Evolutionary conservation across 768 basidiomycete genomes (phyloP).

Genomic region (Pluteus cervinus): DNA sequence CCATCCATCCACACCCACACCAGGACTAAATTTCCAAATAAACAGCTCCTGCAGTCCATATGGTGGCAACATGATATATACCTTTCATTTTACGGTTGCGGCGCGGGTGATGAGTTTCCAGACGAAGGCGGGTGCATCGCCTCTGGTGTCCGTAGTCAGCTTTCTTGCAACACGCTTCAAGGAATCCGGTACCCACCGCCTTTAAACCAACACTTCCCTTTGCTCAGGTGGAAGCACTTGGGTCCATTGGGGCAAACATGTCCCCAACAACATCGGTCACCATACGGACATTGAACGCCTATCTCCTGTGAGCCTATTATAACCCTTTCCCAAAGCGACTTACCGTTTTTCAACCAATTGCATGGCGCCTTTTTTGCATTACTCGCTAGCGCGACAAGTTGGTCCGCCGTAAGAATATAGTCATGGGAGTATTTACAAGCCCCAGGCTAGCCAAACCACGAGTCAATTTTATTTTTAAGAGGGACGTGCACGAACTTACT

Average conservation of each 20-base stretch:
- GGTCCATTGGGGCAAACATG: constrained; percentile 79
- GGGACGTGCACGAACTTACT: constrained; percentile 29
- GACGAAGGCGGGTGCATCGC: constrained; percentile 34
- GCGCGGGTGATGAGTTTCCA: constrained; percentile 14
- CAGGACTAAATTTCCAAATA: too few species aligned
- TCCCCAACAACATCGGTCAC: constrained; percentile 76
- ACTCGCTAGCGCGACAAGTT: constrained; percentile 61
- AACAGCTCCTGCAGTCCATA: too few species aligned
- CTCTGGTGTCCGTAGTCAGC: constrained; percentile 18
- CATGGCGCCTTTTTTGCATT: constrained; percentile 86
- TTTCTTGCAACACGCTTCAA: too few species aligned
- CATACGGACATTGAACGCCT: constrained; percentile 75
- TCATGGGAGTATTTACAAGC: constrained; percentile 84
- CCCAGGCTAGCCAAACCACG: constrained; percentile 31
- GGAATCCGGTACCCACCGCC: constrained; percentile 36
- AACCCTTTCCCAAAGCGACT: constrained; percentile 4
- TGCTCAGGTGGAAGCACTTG: constrained; percentile 63
- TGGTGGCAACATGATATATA: too few species aligned
- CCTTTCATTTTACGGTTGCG: too few species aligned
- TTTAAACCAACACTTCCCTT: constrained; percentile 88
- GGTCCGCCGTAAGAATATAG: constrained; percentile 65
- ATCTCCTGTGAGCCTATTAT: constrained; percentile 3
- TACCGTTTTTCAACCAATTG: constrained; percentile 78
- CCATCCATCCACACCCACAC: too few species aligned
- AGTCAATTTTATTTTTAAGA: background rate